These are phyloP conservation scores for barrel medic (Medicago truncatula) DNA, from an alignment of 306 rosid genomes.

Conservation along the genomic window DNA sequence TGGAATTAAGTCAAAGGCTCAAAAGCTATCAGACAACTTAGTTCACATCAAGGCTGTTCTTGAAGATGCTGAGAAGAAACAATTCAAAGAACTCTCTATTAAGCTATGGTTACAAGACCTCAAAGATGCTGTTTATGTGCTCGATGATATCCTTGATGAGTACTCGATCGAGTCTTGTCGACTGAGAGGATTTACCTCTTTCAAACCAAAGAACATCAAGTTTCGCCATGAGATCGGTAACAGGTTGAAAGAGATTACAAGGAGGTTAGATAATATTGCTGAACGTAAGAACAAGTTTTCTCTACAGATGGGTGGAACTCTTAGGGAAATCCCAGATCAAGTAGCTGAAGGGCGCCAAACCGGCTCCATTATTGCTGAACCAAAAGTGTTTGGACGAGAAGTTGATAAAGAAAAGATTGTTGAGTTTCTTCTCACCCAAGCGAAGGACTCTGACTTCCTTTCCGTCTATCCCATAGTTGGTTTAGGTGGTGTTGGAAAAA, in stretches of 20 bases:
- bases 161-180: not conserved
- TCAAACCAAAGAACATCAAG: not conserved
- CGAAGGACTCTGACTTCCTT: not conserved
- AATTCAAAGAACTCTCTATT: not conserved
- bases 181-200: not conserved
- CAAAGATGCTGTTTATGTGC: not conserved
- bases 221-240: not conserved
- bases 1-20: not conserved
- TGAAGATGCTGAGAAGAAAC: not conserved
- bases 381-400: not conserved
- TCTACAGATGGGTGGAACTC: not conserved
- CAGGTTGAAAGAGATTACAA: not conserved
- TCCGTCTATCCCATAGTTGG: not conserved
- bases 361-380: not conserved
- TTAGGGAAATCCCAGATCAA: not conserved
- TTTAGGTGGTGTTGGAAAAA: constrained; percentile 5
- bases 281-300: not conserved
- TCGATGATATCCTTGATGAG: not conserved
- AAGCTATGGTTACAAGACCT: not conserved
- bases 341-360: not conserved
- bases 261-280: not conserved
- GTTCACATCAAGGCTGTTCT: not conserved
- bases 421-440: not conserved
- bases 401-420: not conserved
- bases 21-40: not conserved